Evolutionary conservation across 495 filamentous ascomycete species (phyloP).

Genomic region (Penicillium cosmopolitanum): DNA sequence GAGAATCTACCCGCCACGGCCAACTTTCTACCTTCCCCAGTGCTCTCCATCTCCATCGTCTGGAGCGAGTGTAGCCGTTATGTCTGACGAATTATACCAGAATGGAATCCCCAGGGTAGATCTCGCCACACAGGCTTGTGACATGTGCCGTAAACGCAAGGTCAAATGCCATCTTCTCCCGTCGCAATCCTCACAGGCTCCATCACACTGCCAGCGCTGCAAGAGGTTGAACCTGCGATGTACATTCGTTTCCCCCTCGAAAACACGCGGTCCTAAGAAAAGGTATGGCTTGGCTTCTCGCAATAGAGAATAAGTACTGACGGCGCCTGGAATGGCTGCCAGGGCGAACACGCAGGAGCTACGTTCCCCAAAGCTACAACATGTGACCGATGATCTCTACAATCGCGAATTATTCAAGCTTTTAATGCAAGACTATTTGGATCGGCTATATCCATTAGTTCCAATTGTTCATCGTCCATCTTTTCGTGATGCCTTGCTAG

Average conservation of each 20-base stretch:
- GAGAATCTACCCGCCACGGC: background rate
- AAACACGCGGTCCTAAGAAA: conserved; percentile 24
- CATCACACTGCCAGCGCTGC: conserved; percentile 18
- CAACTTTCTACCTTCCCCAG: conserved; percentile 3
- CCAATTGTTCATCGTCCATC: conserved; percentile 31
- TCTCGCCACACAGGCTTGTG: conserved; percentile 18
- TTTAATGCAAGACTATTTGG: conserved; percentile 29
- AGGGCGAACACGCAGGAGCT: background rate
- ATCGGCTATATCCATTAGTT: conserved; percentile 25
- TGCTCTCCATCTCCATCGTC: background rate
- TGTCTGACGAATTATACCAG: background rate
- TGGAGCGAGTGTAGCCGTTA: background rate
- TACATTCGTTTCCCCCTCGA: conserved; percentile 26
- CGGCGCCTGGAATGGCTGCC: background rate
- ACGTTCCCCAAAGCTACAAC: background rate
- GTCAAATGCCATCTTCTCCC: conserved; percentile 21
- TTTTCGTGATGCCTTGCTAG: conserved; percentile 9
- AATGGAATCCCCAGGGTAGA: background rate
- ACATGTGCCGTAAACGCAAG: conserved; percentile 26
- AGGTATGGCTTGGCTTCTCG: conserved; percentile 12
- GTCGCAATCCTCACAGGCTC: background rate
- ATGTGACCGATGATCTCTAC: conserved; percentile 23
- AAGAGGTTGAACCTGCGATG: conserved; percentile 23
- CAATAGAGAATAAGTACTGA: background rate
- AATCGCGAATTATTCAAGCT: conserved; percentile 21